A percentile compares a stretch with the other conserved stretches of the same genome.
These are phyloP conservation scores for Helotiales sp. DNA, from an alignment of 2,329 filamentous ascomycete genomes.

Conservation along the genomic window DNA sequence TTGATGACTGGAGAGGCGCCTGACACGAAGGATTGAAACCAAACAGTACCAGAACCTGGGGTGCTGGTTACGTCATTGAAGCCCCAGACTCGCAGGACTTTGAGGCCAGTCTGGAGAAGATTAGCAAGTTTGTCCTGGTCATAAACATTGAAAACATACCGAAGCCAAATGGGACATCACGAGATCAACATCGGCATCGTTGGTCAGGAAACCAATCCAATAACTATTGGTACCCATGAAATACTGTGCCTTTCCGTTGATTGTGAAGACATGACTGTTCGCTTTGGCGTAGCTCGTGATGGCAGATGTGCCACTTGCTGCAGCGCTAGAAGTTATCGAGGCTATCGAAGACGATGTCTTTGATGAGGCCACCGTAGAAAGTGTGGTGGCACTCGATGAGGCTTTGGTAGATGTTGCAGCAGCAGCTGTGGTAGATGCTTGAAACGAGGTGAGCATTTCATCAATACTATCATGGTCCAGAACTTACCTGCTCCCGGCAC, in stretches of 20 bases:
- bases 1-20: conserved; percentile 58
- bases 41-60: conserved; percentile 42
- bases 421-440: neutral
- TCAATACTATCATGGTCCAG: neutral
- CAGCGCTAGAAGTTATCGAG: conserved; percentile 4
- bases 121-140: neutral
- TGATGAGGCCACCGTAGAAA: conserved; percentile 1
- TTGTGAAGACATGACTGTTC: conserved; percentile 38
- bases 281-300: conserved; percentile 26
- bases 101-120: conserved; percentile 46
- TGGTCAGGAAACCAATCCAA: conserved; percentile 54
- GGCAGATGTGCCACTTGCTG: conserved; percentile 8
- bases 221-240: conserved; percentile 57
- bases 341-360: conserved; percentile 7
- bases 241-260: conserved; percentile 48
- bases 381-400: neutral
- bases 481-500: conserved; percentile 14
- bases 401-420: neutral
- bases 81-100: conserved; percentile 62
- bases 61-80: conserved; percentile 57
- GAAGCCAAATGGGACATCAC: conserved; percentile 47
- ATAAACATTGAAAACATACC: conserved; percentile 11
- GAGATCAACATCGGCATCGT: conserved; percentile 55
- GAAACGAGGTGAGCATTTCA: neutral
- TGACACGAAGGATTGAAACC: conserved; percentile 43